Conservation (phyloP, 768 basidiomycete species). For the Boletellus sp. region DNA sequence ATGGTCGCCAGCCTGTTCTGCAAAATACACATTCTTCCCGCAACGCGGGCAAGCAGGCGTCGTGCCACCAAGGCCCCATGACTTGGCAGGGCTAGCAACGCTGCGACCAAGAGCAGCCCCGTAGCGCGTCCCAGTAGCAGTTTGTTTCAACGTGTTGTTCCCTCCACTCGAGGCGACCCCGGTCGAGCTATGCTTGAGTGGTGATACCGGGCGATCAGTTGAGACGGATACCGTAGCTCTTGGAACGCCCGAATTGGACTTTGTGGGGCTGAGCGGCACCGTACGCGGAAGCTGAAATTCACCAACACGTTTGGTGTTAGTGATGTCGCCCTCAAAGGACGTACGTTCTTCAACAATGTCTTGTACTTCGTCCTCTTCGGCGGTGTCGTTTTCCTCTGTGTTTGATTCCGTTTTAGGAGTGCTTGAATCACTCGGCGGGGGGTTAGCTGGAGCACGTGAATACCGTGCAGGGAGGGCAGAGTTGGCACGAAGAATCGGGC, state of each 20-base stretch:
- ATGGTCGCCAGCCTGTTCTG: slow-evolving; percentile 58
- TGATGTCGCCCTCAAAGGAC: slow-evolving; percentile 30
- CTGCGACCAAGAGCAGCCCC: slow-evolving; percentile 51
- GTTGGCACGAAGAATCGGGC: slow-evolving; percentile 40
- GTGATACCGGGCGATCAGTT: slow-evolving; percentile 21
- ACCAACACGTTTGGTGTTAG: slow-evolving; percentile 45
- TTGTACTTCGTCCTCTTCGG: slow-evolving; percentile 23
- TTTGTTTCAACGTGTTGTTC: slow-evolving; percentile 36
- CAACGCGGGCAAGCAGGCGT: slow-evolving; percentile 67
- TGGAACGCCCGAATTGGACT: slow-evolving; percentile 11
- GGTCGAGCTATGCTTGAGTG: slow-evolving; percentile 25
- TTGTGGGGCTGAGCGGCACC: slow-evolving; percentile 43
- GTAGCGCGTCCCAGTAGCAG: slow-evolving; percentile 63
- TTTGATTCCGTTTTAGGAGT: slow-evolving; percentile 5
- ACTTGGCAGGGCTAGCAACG: slow-evolving; percentile 39
- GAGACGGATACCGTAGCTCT: slow-evolving; percentile 1
- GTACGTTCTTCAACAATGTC: slow-evolving; percentile 28
- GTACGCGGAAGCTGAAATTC: slow-evolving; percentile 53
- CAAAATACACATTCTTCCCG: slow-evolving; percentile 77
- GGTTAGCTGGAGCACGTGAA: slow-evolving; percentile 17
- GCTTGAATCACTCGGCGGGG: slow-evolving; percentile 12
- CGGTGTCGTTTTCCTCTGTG: slow-evolving; percentile 27
- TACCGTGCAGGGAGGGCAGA: slow-evolving; percentile 40
- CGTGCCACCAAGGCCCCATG: slow-evolving; percentile 50
- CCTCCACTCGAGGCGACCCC: slow-evolving; percentile 11